Conservation (phyloP, 2,329 filamentous ascomycete species). For the Aspergillus phoenicis region DNA sequence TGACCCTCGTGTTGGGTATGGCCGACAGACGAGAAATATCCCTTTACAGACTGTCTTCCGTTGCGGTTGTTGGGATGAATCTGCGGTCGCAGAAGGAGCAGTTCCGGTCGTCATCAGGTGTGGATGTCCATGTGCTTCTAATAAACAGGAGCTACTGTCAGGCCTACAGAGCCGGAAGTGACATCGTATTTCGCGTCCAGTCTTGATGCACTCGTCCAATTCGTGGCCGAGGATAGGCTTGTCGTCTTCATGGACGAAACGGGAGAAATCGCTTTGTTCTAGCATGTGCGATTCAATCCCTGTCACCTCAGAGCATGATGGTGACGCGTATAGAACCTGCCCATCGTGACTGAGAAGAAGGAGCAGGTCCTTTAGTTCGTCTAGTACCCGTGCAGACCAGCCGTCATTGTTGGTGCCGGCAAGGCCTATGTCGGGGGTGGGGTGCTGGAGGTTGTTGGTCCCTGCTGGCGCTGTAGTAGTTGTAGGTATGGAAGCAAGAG, state of each 20-base stretch:
- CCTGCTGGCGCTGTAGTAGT: not conserved
- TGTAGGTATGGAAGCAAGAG: not conserved
- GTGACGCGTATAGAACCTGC: conserved; percentile 81
- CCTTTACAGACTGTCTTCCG: conserved; percentile 76
- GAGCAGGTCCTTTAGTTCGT: conserved; percentile 85
- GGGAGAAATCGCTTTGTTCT: conserved; percentile 72
- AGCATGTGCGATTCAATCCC: conserved; percentile 74
- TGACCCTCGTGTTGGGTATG: conserved; percentile 86
- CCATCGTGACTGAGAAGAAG: conserved; percentile 85
- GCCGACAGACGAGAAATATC: conserved; percentile 89
- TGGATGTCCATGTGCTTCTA: conserved; percentile 90
- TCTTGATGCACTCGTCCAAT: conserved; percentile 85
- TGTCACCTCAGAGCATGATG: conserved; percentile 72
- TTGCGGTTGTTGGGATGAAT: conserved; percentile 54
- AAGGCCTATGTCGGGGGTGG: not conserved
- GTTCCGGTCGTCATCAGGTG: conserved; percentile 63
- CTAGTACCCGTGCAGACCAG: conserved; percentile 86
- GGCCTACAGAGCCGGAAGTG: conserved; percentile 82
- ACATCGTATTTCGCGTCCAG: conserved; percentile 75
- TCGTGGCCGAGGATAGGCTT: conserved; percentile 79
- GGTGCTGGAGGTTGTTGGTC: not conserved
- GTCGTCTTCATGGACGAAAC: conserved; percentile 86
- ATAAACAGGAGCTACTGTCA: conserved; percentile 74
- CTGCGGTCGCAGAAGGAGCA: not conserved
- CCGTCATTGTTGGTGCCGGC: not conserved